These are phyloP conservation scores for Ceratocystis cubensis DNA, from an alignment of 2,329 filamentous ascomycete species.

Conservation along the genomic window DNA sequence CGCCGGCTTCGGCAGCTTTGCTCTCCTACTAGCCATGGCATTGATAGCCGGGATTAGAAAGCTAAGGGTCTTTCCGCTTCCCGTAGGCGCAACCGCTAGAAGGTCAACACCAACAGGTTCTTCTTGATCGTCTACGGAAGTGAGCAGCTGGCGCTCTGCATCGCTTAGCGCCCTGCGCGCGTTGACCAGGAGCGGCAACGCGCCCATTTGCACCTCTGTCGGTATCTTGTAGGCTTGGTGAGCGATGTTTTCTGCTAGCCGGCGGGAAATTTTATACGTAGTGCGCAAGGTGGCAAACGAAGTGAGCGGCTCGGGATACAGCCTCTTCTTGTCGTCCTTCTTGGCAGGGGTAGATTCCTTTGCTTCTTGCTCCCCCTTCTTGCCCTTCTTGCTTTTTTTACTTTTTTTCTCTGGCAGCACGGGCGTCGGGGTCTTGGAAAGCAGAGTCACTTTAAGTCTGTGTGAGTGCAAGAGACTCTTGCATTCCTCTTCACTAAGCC, in stretches of 20 bases:
- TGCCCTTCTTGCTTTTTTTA: constrained; percentile 36
- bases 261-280: constrained; percentile 59
- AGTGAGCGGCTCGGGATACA: constrained; percentile 69
- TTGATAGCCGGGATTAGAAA: constrained; percentile 84
- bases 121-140: constrained; percentile 25
- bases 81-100: constrained; percentile 80
- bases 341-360: constrained; percentile 25
- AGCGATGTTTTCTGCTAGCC: constrained; percentile 64
- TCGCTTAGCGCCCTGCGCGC: constrained; percentile 38
- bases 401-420: constrained; percentile 32
- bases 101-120: constrained; percentile 44
- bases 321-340: constrained; percentile 43
- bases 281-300: constrained; percentile 61
- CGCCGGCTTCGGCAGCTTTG: constrained; percentile 30
- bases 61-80: constrained; percentile 89
- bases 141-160: not conserved
- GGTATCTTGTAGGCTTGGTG: constrained; percentile 78
- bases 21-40: constrained; percentile 49
- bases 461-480: constrained; percentile 64
- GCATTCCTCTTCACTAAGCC: constrained; percentile 55
- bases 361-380: constrained; percentile 30
- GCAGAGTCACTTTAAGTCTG: constrained; percentile 69
- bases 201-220: constrained; percentile 86
- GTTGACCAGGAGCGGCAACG: constrained; percentile 63
- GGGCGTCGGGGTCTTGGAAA: constrained; percentile 35